These are phyloP conservation scores for Tarenaya hassleriana DNA, from an alignment of 345 rosid species.

Conservation along the genomic window DNA sequence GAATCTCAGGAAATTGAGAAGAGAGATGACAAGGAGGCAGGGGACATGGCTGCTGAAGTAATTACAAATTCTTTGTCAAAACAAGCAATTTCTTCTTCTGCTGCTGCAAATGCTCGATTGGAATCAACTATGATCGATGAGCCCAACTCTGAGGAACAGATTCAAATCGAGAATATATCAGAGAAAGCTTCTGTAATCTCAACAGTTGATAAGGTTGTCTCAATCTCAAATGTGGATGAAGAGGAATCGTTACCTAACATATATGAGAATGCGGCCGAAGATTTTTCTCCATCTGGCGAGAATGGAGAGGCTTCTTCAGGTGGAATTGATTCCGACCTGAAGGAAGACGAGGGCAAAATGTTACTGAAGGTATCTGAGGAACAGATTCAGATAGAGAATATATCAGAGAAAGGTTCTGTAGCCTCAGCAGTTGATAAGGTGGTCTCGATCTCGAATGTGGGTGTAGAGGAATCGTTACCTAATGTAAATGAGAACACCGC, in stretches of 20 bases:
- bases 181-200: constrained; percentile 1
- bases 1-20: constrained; percentile 38
- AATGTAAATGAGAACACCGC: constrained; percentile 17
- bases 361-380: too few relatives aligned
- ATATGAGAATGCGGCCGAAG: constrained; percentile 15
- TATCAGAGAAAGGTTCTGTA: too few relatives aligned
- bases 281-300: too few relatives aligned
- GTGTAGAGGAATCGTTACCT: constrained; percentile 27
- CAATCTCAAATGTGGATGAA: constrained; percentile 28
- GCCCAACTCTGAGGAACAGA: constrained; percentile 26
- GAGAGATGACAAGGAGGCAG: constrained; percentile 29
- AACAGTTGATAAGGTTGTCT: constrained; percentile 32
- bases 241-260: constrained; percentile 25
- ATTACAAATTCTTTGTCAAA: constrained; percentile 24
- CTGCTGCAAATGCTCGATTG: constrained; percentile 29
- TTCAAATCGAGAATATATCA: background rate
- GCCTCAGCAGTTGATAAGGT: constrained; percentile 31
- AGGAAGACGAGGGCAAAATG: constrained; percentile 28
- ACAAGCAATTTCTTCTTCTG: constrained; percentile 28
- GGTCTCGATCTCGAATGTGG: constrained; percentile 25
- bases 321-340: constrained; percentile 15
- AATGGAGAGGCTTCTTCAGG: too few relatives aligned
- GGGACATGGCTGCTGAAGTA: constrained; percentile 19
- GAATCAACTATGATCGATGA: constrained; percentile 24
- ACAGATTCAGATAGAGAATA: constrained; percentile 1